A percentile compares a stretch with the other conserved stretches of the same genome.
These are phyloP conservation scores for Talaromyces funiculosus DNA, from an alignment of 2,329 filamentous ascomycete genomes.

Conservation along the genomic window DNA sequence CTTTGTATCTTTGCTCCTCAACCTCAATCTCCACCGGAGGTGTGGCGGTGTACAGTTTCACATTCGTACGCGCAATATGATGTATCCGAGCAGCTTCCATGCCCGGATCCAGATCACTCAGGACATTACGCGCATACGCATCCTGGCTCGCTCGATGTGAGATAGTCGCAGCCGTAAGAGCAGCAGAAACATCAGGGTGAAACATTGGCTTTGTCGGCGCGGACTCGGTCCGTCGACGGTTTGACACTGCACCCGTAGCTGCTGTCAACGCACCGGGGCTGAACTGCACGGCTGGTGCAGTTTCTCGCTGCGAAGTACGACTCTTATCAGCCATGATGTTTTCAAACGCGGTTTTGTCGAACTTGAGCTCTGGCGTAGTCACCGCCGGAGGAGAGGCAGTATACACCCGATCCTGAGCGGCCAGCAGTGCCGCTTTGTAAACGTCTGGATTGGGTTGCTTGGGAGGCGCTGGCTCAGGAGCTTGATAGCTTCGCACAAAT, in stretches of 20 bases:
- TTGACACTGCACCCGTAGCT: constrained; percentile 69
- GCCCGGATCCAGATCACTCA: constrained; percentile 38
- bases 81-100: constrained; percentile 57
- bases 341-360: constrained; percentile 56
- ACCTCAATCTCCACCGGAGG: constrained; percentile 67
- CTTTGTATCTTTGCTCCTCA: constrained; percentile 66
- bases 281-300: constrained; percentile 40
- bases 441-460: constrained; percentile 60
- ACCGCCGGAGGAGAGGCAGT: constrained; percentile 13
- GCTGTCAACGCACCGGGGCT: constrained; percentile 65
- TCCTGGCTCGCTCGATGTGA: constrained; percentile 50
- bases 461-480: constrained; percentile 18
- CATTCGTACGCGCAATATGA: constrained; percentile 61
- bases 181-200: constrained; percentile 48
- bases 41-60: constrained; percentile 72
- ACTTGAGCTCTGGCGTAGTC: constrained; percentile 12
- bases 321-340: constrained; percentile 35
- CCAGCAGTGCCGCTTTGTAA: constrained; percentile 68
- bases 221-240: constrained; percentile 60
- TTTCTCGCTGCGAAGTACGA: constrained; percentile 33
- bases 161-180: constrained; percentile 65
- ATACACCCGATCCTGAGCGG: constrained; percentile 34
- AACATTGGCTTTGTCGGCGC: constrained; percentile 45
- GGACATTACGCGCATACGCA: constrained; percentile 35
- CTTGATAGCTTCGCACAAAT: constrained; percentile 55